Conservation (phyloP, 805 yeast genomes). For the Metschnikowia amazonensis region DNA sequence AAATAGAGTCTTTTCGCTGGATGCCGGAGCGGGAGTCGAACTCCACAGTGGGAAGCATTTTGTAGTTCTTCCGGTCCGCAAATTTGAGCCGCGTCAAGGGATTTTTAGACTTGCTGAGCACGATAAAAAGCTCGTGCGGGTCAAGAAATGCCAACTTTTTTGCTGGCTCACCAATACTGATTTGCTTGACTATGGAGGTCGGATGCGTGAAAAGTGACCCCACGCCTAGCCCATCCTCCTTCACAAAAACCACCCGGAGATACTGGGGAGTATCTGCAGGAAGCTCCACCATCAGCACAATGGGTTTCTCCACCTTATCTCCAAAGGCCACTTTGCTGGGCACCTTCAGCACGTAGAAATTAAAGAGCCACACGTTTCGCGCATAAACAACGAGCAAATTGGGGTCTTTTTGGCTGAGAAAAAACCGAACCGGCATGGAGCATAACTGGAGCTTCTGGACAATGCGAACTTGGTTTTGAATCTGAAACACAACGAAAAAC, state of each 20-base stretch:
- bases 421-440: conserved; percentile 24
- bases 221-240: conserved; percentile 37
- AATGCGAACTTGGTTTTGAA: conserved; percentile 8
- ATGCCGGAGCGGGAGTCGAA: conserved; percentile 10
- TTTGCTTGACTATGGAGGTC: conserved; percentile 26
- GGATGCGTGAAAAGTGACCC: conserved; percentile 24
- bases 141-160: conserved; percentile 30
- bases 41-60: conserved; percentile 24
- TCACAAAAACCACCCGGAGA: conserved; percentile 19
- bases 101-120: conserved; percentile 30
- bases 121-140: conserved; percentile 25
- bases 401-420: conserved; percentile 14
- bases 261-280: conserved; percentile 11
- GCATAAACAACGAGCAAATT: conserved; percentile 24
- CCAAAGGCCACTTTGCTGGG: conserved; percentile 35
- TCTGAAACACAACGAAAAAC: conserved; percentile 19
- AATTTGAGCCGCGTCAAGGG: conserved; percentile 26
- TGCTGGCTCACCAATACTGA: conserved; percentile 31
- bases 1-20: conserved; percentile 16
- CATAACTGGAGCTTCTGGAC: conserved; percentile 24
- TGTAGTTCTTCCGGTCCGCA: conserved; percentile 30
- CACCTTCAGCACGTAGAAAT: conserved; percentile 22
- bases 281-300: conserved; percentile 18
- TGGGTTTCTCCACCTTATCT: conserved; percentile 30
- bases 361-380: conserved; percentile 32